A percentile compares a stretch with the other conserved stretches of the same genome.
Conservation (phyloP, 2,329 filamentous ascomycete genomes). For the Teratosphaeria gauchensis region DNA sequence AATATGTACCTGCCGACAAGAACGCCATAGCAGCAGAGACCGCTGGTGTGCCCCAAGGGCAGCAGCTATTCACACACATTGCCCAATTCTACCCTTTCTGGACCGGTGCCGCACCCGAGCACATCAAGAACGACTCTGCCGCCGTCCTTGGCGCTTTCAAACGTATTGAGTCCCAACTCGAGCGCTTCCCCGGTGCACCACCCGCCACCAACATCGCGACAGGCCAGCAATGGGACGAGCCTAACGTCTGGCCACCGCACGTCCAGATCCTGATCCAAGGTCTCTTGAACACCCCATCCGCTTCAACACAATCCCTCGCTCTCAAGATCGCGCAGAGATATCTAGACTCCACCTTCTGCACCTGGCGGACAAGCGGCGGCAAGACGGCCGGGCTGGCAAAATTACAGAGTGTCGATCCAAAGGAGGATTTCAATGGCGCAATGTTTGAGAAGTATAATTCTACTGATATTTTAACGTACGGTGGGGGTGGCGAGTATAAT, state of each 20-base stretch:
- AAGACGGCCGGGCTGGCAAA: constrained; percentile 45
- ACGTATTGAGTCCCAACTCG: constrained; percentile 46
- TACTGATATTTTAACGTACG: constrained; percentile 50
- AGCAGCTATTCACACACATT: constrained; percentile 49
- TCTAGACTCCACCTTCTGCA: constrained; percentile 59
- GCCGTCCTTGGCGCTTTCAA: constrained; percentile 47
- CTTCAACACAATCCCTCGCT: constrained; percentile 46
- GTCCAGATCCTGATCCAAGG: constrained; percentile 56
- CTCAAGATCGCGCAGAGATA: constrained; percentile 55
- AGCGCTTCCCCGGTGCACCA: constrained; percentile 46
- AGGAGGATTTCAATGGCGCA: constrained; percentile 36
- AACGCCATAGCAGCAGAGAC: constrained; percentile 36
- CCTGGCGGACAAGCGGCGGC: constrained; percentile 59
- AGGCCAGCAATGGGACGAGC: constrained; percentile 61
- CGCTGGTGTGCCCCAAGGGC: constrained; percentile 41
- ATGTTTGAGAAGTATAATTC: constrained; percentile 65
- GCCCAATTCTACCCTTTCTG: constrained; percentile 61
- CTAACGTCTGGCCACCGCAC: constrained; percentile 60
- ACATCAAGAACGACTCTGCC: constrained; percentile 49
- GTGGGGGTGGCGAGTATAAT: constrained; percentile 57
- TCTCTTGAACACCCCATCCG: constrained; percentile 50
- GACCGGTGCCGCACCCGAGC: constrained; percentile 52
- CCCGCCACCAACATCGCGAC: constrained; percentile 53
- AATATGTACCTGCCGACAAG: constrained; percentile 43
- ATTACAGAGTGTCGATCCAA: constrained; percentile 38